These are phyloP conservation scores for Ustilago nuda DNA, from an alignment of 1,284 basidiomycete species.

Conservation along the genomic window DNA sequence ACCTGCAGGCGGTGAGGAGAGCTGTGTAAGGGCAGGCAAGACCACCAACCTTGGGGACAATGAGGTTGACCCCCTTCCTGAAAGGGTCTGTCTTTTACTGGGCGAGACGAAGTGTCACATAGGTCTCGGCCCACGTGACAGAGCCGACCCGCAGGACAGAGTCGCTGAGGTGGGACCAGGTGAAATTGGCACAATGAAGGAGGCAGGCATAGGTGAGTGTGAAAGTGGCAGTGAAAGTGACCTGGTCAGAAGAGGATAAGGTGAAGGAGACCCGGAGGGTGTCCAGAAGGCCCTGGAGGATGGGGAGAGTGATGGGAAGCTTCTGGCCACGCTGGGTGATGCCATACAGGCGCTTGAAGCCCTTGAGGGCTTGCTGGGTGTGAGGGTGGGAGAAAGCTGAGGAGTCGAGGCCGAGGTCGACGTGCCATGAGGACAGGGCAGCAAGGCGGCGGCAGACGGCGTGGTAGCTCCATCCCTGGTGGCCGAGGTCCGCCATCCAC, in stretches of 20 bases:
- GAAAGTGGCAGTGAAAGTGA: background rate
- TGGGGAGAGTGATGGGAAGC: background rate
- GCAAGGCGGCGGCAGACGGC: background rate
- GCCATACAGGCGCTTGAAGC: background rate
- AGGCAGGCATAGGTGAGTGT: conserved; percentile 1
- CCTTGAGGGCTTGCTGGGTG: background rate
- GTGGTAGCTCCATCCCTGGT: background rate
- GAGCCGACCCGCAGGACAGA: background rate
- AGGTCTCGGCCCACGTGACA: background rate
- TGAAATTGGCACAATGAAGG: conserved; percentile 4
- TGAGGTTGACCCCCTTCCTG: background rate
- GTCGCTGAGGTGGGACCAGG: background rate
- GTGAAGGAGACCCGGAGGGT: background rate
- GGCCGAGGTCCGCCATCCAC: background rate
- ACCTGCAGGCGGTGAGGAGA: too few species aligned
- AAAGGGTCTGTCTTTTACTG: background rate
- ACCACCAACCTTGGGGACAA: background rate
- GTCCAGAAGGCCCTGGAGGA: background rate
- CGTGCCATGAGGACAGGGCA: background rate
- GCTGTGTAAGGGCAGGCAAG: background rate
- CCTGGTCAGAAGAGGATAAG: background rate
- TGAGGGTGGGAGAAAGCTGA: background rate
- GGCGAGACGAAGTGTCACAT: background rate
- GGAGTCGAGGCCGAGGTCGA: background rate
- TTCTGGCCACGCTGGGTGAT: background rate